Evolutionary conservation across 495 filamentous ascomycete genomes (phyloP).

Genomic region (Penicillium angulare): DNA sequence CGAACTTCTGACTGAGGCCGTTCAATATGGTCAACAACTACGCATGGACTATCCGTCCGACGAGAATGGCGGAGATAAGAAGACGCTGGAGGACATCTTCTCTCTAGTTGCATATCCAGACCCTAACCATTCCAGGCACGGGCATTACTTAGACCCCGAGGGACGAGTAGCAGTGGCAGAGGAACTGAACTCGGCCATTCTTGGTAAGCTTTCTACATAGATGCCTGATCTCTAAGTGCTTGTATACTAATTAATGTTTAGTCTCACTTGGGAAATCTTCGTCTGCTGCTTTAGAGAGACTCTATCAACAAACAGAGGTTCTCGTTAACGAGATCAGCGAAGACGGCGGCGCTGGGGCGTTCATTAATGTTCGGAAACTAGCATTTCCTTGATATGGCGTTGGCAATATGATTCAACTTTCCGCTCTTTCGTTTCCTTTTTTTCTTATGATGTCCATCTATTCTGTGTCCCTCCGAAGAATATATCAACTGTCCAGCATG

Average conservation of each 20-base stretch:
- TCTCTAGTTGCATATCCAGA: slow-evolving; percentile 85
- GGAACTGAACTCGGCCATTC: slow-evolving; percentile 89
- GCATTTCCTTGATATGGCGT: slow-evolving; percentile 44
- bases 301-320: slow-evolving; percentile 84
- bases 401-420: too few species aligned
- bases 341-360: slow-evolving; percentile 80
- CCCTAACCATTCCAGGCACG: slow-evolving; percentile 68
- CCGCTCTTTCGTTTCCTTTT: slow-evolving; percentile 1
- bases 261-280: slow-evolving; percentile 89
- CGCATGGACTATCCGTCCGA: slow-evolving; percentile 66
- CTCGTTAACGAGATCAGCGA: slow-evolving; percentile 79
- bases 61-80: slow-evolving; percentile 68
- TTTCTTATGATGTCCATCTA: neutral
- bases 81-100: slow-evolving; percentile 81
- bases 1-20: slow-evolving; percentile 62
- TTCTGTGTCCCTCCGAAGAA: neutral
- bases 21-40: slow-evolving; percentile 79
- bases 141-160: slow-evolving; percentile 73
- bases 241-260: too few species aligned
- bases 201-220: slow-evolving; percentile 55
- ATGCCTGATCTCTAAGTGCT: neutral
- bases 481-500: too few species aligned
- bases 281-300: slow-evolving; percentile 77
- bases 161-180: slow-evolving; percentile 83
- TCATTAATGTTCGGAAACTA: slow-evolving; percentile 76